Conservation (phyloP, 73 alveolate species). For the Paramecium caudatum region DNA sequence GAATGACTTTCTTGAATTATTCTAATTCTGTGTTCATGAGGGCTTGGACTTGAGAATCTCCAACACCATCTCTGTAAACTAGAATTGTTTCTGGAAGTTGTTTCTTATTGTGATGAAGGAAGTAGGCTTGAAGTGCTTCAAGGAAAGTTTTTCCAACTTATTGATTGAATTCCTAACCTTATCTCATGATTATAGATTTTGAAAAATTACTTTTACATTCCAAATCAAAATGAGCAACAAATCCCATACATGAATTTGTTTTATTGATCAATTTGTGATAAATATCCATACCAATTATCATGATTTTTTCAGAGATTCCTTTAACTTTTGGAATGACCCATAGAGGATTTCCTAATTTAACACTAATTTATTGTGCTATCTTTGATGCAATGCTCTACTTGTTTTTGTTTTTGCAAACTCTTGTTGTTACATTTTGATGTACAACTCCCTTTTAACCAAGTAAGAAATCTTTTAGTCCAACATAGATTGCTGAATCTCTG, state of each 20-base stretch:
- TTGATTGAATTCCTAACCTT: slow-evolving; percentile 12
- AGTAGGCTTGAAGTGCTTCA: slow-evolving; percentile 53
- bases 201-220: slow-evolving; percentile 75
- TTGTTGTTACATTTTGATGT: background rate
- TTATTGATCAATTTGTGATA: slow-evolving; percentile 66
- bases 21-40: slow-evolving; percentile 3
- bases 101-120: slow-evolving; percentile 27
- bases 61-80: slow-evolving; percentile 71
- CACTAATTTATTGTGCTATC: slow-evolving; percentile 20
- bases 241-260: slow-evolving; percentile 71
- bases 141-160: background rate
- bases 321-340: slow-evolving; percentile 37
- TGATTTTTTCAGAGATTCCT: slow-evolving; percentile 71
- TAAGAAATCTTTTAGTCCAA: slow-evolving; percentile 27
- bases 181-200: slow-evolving; percentile 52
- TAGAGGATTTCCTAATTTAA: background rate
- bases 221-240: slow-evolving; percentile 78
- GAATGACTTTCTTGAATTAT: slow-evolving; percentile 6
- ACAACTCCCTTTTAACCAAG: slow-evolving; percentile 3
- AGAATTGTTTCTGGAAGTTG: slow-evolving; percentile 45
- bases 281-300: slow-evolving; percentile 80
- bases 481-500: slow-evolving; percentile 17
- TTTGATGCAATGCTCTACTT: slow-evolving; percentile 17
- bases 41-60: slow-evolving; percentile 34
- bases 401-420: slow-evolving; percentile 1